Evolutionary conservation across 371 early-diverging fungal genomes (phyloP).

Genomic region (Rhizopus delemar): DNA sequence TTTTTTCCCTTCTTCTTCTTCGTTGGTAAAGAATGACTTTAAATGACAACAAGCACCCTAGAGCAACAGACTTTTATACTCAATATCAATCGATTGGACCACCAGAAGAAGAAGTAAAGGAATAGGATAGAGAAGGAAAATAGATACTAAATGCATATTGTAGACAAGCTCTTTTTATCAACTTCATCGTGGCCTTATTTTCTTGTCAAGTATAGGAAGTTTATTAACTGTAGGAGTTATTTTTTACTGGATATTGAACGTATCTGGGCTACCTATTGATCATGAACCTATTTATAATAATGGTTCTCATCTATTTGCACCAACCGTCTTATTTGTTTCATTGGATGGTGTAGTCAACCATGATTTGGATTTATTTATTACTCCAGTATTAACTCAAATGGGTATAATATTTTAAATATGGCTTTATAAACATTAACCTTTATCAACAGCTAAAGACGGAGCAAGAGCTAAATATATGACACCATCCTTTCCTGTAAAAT

Average conservation of each 20-base stretch:
- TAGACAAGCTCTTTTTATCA: neutral
- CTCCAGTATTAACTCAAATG: constrained; percentile 67
- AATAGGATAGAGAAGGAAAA: neutral
- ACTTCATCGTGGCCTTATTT: neutral
- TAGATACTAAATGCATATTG: neutral
- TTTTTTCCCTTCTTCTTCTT: neutral
- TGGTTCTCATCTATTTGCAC: constrained; percentile 70
- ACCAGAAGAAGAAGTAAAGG: constrained; percentile 18
- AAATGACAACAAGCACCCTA: neutral
- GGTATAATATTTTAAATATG: constrained; percentile 32
- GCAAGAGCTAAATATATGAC: constrained; percentile 67
- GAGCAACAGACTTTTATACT: constrained; percentile 15
- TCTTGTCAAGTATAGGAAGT: neutral
- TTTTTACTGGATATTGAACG: neutral
- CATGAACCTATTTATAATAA: constrained; percentile 42
- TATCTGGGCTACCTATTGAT: neutral
- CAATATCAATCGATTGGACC: constrained; percentile 33
- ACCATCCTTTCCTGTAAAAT: constrained; percentile 73
- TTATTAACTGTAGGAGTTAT: neutral
- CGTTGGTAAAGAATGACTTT: neutral
- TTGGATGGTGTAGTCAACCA: constrained; percentile 90
- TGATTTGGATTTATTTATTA: constrained; percentile 75
- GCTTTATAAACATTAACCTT: no score
- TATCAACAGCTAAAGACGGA: constrained; percentile 46
- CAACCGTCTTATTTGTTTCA: constrained; percentile 82